Base-by-base conservation (phyloP, 1,139 yeast genomes). In the Yarrowia galli region DNA sequence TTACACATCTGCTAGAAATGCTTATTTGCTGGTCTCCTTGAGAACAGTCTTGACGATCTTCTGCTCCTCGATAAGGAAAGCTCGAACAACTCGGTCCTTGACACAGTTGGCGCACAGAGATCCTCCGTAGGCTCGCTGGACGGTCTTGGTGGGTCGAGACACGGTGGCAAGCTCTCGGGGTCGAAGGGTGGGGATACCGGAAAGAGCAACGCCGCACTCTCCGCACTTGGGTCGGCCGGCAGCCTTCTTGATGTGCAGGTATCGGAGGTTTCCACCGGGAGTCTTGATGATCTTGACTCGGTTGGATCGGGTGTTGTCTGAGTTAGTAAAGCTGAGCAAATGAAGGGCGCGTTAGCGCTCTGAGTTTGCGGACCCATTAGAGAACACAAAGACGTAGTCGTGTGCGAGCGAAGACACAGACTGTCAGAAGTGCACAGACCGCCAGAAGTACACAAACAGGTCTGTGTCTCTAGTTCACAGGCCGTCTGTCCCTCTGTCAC, bases 101-200 rank as follows among this genome's bases (percentile, higher is more conserved):
- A 93, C 98, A 87, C 97, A 91, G 91, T 89, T 89, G 80, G 97
- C 97, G 86, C 97, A 92, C 87, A 96, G 88, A 79, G 96, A 89
- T 83, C 99, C 99, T 87, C 99, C 99, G 93, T 95, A 95, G 79
- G 97, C 93, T 89, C 99, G 95, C 82, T 93, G 93, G 78, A 95
- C 99, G 76, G 97, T 90, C 89, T 95, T 93, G 88, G 90, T 91
- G 80, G 97, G 91, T 87, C 89, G 92, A 77, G 98, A 92, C 79
- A 93, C 87, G 79, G 86, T 85, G 77, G 98, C 98, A 87, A 91
- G 92, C 85, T 91, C 87, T 86, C 98, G 91, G 87, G 99, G 98
- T 89, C 99, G 92, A 81, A 93, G 87, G 78, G 97, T 85, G 76
- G 97, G 88, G 81, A 81, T 75, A 73, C 99, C 99, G 76, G 93